Base-by-base conservation (phyloP, 1,284 basidiomycete species). In the Marasmius tenuissimus region DNA sequence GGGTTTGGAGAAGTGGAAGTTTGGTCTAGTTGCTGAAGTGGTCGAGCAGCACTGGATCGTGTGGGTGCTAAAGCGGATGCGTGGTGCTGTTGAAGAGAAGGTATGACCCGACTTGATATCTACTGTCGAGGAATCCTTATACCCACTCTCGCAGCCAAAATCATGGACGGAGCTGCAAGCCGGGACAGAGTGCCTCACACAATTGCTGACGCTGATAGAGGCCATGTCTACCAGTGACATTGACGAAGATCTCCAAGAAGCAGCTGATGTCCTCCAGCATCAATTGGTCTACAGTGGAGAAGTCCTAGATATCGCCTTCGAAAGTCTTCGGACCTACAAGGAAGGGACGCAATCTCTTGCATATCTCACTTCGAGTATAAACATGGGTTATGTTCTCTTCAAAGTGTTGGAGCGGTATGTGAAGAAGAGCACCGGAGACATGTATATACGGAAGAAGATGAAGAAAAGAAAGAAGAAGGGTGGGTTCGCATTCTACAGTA, bases 211-310 rank as follows among this genome's bases (percentile, higher is more conserved):
- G 40, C 83, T 96, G 63, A 89, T 97, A 69, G 94, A 97, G 68
- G 68, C 70, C 59, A 85, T 87, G 82, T 79, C 81, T 51, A 76
- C 76, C 47, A 75, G 79, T 67, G 76, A 80, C 57, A 71, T 75
- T 39, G 65, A 88, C 59, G 75, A 85, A n/a, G 82, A 82, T 4
- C 81, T 94, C 62, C 76, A 80, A 39, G 92, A 96, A 49, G 89
- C 89, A 5, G 92, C 94, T 40, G 86, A 87, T 61, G 78, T 89
- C 12, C 79, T 98, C 2, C 92, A 94, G 69, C 87, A 94, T 68
- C 93, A 96, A 73, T 78, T 98, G 45, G 90, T 97, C 69, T 98
- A 97, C 77, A 95, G 96, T 69, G 94, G 93, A 39, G 93, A 96
- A 66, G 88, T 96, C 16, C 85, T 98, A 53, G 95, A 97, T 69